These are phyloP conservation scores for Fusarium solani-melongenae DNA, from an alignment of 2,329 filamentous ascomycete genomes.

Conservation along the genomic window DNA sequence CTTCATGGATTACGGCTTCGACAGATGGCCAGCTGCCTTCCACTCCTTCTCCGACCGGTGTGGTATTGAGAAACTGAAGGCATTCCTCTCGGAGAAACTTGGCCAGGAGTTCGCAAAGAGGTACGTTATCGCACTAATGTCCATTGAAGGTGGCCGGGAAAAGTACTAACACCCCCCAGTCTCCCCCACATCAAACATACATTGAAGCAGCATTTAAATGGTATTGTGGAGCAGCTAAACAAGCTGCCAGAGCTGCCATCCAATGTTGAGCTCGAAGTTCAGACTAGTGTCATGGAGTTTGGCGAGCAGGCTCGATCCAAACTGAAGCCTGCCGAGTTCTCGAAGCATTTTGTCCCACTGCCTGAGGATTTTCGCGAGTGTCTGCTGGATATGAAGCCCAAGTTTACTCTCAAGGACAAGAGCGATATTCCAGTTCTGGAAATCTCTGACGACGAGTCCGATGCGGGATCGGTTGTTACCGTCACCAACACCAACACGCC, in stretches of 20 bases:
- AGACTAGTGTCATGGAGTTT: constrained; percentile 68
- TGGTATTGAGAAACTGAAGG: constrained; percentile 64
- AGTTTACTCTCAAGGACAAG: constrained; percentile 55
- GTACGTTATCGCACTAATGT: constrained; percentile 42
- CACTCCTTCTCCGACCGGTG: constrained; percentile 59
- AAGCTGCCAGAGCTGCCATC: constrained; percentile 74
- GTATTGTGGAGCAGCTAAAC: constrained; percentile 65
- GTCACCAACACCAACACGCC: constrained; percentile 37
- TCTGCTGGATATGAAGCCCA: constrained; percentile 59
- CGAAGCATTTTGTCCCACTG: constrained; percentile 56
- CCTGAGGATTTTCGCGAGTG: constrained; percentile 63
- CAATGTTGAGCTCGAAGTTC: constrained; percentile 75
- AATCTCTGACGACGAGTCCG: constrained; percentile 54
- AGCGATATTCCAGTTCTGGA: constrained; percentile 50
- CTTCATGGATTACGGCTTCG: constrained; percentile 55
- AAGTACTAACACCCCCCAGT: constrained; percentile 43
- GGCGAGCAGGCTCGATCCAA: constrained; percentile 63
- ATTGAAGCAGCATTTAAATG: constrained; percentile 58
- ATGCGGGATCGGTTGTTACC: constrained; percentile 42
- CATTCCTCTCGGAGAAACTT: constrained; percentile 64
- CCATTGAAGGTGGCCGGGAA: constrained; percentile 9
- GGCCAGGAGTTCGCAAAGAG: constrained; percentile 65
- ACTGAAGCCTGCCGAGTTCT: constrained; percentile 56
- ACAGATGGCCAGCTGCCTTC: constrained; percentile 63
- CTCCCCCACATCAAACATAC: constrained; percentile 67